Conservation (phyloP, 1,139 yeast species). For the Taiozyma sp. region DNA sequence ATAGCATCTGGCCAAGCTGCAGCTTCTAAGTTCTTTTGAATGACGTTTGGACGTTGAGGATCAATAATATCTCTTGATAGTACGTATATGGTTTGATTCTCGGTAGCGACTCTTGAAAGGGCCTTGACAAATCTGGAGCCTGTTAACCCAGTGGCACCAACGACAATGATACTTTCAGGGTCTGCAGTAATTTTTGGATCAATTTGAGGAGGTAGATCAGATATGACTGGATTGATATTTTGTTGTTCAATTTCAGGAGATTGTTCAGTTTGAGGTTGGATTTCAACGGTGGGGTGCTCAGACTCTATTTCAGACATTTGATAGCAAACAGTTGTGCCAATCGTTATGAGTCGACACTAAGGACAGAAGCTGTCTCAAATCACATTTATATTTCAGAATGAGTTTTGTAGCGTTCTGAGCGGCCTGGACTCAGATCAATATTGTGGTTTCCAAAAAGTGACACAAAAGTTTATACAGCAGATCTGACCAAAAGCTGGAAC, state of each 20-base stretch:
- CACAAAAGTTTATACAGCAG: background rate
- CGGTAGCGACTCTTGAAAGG: constrained; percentile 2
- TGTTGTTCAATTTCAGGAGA: background rate
- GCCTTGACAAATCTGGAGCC: constrained; percentile 13
- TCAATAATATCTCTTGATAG: constrained; percentile 8
- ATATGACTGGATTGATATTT: background rate
- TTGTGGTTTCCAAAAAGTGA: background rate
- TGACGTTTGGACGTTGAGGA: constrained; percentile 8
- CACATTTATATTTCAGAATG: background rate
- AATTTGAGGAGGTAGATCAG: background rate
- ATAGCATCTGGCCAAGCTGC: constrained; percentile 8
- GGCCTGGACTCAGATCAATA: background rate
- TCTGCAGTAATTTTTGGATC: background rate
- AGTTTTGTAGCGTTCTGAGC: background rate
- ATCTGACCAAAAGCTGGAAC: background rate
- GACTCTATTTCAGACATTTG: background rate
- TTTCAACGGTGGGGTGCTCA: background rate
- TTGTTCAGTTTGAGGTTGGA: background rate
- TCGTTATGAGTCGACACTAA: background rate
- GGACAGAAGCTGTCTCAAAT: background rate
- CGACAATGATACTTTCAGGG: constrained; percentile 8
- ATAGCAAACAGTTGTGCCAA: background rate
- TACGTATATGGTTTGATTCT: constrained; percentile 6
- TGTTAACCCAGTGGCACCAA: constrained; percentile 16
- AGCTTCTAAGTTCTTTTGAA: constrained; percentile 6